Percentiles rank a stretch among this genome's conserved stretches.
phyloP scores from a whole-genome alignment of 2,329 filamentous ascomycete species.

The Emergomyces orientalis region DNA sequence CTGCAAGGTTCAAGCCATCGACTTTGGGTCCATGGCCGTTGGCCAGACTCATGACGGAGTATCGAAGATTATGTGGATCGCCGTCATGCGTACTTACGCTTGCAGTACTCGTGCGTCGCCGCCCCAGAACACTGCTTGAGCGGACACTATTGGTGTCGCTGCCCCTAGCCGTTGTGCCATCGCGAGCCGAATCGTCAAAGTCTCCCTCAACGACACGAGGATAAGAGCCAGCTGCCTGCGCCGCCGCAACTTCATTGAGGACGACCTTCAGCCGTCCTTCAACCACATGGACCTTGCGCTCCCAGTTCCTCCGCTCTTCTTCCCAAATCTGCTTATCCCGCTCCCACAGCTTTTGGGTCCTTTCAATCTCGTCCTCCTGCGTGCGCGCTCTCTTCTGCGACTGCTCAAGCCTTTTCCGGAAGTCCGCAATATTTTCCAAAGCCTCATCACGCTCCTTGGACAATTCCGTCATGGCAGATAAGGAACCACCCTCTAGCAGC shows the following conservation, averaged over 20 bases:
- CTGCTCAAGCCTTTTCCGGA: slow-evolving; percentile 65
- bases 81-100: slow-evolving; percentile 43
- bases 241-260: slow-evolving; percentile 64
- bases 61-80: slow-evolving; percentile 53
- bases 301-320: slow-evolving; percentile 68
- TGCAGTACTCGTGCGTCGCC: slow-evolving; percentile 51
- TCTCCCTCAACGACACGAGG: slow-evolving; percentile 45
- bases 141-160: slow-evolving; percentile 64
- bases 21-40: slow-evolving; percentile 47
- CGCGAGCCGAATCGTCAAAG: slow-evolving; percentile 51
- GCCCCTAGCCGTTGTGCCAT: slow-evolving; percentile 46
- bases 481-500: slow-evolving; percentile 76
- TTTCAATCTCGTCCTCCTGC: slow-evolving; percentile 74
- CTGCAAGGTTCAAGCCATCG: slow-evolving; percentile 70
- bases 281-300: slow-evolving; percentile 80
- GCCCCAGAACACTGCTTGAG: slow-evolving; percentile 56
- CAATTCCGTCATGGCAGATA: slow-evolving; percentile 74
- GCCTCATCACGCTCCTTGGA: slow-evolving; percentile 79
- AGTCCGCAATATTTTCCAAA: slow-evolving; percentile 60
- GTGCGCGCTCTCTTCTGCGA: slow-evolving; percentile 66
- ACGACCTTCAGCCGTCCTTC: slow-evolving; percentile 77
- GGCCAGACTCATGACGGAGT: slow-evolving; percentile 57
- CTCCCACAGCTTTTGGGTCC: slow-evolving; percentile 70
- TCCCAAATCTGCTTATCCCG: slow-evolving; percentile 80
- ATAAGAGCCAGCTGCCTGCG: slow-evolving; percentile 26